A percentile compares a stretch with the other conserved stretches of the same genome.
phyloP scores from a whole-genome alignment of 2,329 filamentous ascomycete genomes.

The Coniochaeta sp. region DNA sequence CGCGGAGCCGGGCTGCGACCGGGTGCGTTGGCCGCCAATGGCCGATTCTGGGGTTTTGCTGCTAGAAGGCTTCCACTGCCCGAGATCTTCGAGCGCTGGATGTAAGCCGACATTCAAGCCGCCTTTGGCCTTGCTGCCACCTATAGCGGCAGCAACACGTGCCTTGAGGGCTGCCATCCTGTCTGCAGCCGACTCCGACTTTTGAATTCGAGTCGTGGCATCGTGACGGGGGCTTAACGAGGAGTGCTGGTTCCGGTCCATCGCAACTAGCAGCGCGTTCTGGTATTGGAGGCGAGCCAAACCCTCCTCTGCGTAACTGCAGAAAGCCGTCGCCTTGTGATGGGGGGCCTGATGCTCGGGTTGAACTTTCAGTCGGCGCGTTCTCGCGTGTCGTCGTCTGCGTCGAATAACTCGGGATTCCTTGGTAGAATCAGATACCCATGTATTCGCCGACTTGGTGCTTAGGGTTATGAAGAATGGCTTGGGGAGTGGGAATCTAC shows the following conservation, averaged over 20 bases:
- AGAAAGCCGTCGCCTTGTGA: too few species aligned
- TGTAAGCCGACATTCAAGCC: slow-evolving; percentile 71
- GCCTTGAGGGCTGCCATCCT: slow-evolving; percentile 72
- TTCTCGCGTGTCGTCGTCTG: too few species aligned
- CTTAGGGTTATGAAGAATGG: too few species aligned
- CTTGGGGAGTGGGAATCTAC: background rate
- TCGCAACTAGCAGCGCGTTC: slow-evolving; percentile 17
- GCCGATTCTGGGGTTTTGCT: slow-evolving; percentile 26
- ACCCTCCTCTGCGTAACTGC: background rate
- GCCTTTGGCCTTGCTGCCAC: slow-evolving; percentile 50
- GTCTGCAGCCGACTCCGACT: slow-evolving; percentile 53
- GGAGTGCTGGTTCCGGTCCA: slow-evolving; percentile 47
- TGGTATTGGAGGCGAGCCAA: background rate
- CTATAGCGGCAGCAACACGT: slow-evolving; percentile 69
- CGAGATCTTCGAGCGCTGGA: slow-evolving; percentile 60
- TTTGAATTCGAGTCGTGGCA: slow-evolving; percentile 44
- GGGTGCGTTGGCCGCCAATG: background rate
- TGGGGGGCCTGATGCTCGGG: too few species aligned
- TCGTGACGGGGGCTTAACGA: slow-evolving; percentile 51
- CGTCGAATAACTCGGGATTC: too few species aligned
- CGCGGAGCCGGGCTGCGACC: slow-evolving; percentile 14
- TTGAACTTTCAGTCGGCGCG: too few species aligned
- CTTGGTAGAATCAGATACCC: too few species aligned
- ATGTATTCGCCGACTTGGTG: too few species aligned
- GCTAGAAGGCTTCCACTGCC: slow-evolving; percentile 35